Evolutionary conservation across 345 rosid species (phyloP).

Genomic region (Camelina laxa): DNA sequence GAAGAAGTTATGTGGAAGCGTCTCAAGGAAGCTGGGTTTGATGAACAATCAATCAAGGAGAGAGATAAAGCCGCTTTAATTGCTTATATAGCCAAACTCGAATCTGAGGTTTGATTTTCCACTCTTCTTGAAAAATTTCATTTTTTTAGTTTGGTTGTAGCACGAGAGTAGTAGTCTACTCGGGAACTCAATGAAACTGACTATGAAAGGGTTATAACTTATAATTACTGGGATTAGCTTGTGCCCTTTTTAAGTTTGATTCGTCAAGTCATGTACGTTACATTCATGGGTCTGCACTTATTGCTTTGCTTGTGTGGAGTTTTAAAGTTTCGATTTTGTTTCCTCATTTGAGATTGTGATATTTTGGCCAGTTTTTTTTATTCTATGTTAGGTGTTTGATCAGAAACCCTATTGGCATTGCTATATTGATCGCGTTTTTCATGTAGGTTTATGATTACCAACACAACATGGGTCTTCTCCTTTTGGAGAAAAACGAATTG

Average conservation of each 20-base stretch:
- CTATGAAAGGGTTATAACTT: background rate
- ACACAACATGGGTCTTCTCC: constrained; percentile 93
- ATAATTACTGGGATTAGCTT: constrained; percentile 20
- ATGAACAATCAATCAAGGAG: constrained; percentile 78
- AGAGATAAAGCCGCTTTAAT: constrained; percentile 89
- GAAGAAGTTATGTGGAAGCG: constrained; percentile 80
- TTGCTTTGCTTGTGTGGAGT: constrained; percentile 26
- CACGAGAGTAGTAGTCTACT: background rate
- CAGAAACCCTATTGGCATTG: background rate
- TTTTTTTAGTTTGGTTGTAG: background rate
- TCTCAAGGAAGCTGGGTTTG: constrained; percentile 87
- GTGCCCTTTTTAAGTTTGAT: constrained; percentile 7
- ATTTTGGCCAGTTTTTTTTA: constrained; percentile 9
- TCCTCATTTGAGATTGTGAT: constrained; percentile 24
- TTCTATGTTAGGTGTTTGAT: constrained; percentile 2
- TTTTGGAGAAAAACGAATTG: constrained; percentile 77
- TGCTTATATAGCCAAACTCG: constrained; percentile 87
- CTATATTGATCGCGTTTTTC: constrained; percentile 14
- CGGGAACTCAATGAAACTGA: background rate
- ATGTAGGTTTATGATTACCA: constrained; percentile 84
- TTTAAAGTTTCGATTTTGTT: constrained; percentile 35
- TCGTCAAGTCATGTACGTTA: background rate
- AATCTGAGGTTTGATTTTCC: constrained; percentile 67
- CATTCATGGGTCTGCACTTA: constrained; percentile 23
- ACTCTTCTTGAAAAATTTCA: background rate